Evolutionary conservation across 148 eudicot genomes (phyloP).

Genomic region (Spergularia bocconei): DNA sequence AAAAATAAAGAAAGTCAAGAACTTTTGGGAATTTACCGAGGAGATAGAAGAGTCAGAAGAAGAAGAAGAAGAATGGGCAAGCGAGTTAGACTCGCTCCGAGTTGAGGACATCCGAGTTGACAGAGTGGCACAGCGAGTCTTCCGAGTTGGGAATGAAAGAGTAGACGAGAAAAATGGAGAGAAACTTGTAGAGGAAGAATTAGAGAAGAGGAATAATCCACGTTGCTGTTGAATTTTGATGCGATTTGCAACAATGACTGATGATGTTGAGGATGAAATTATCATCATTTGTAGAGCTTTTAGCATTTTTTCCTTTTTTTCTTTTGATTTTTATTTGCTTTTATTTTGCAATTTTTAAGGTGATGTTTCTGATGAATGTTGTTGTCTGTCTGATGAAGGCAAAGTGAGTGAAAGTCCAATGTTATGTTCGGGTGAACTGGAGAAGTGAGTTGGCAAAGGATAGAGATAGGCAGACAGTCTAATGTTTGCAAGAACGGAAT

Average conservation of each 20-base stretch:
- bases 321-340: neutral
- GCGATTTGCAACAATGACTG: constrained; percentile 41
- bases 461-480: no score
- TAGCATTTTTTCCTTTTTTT: constrained; percentile 59
- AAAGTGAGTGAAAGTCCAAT: neutral
- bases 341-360: neutral
- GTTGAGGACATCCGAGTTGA: constrained; percentile 36
- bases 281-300: constrained; percentile 57
- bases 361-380: neutral
- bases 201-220: constrained; percentile 38
- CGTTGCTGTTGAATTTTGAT: constrained; percentile 35
- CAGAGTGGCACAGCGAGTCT: constrained; percentile 32
- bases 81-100: constrained; percentile 49
- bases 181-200: constrained; percentile 17
- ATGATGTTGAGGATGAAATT: constrained; percentile 39
- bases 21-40: constrained; percentile 10
- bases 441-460: no score
- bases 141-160: constrained; percentile 21
- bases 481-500: no score
- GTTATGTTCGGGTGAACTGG: neutral
- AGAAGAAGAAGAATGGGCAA: constrained; percentile 22
- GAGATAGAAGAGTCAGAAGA: constrained; percentile 44
- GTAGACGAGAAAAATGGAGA: constrained; percentile 14
- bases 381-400: neutral
- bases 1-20: neutral